A percentile compares a stretch with the other conserved stretches of the same genome.
These are phyloP conservation scores for Clarireedia homoeocarpa DNA, from an alignment of 2,329 filamentous ascomycete genomes.

Conservation along the genomic window DNA sequence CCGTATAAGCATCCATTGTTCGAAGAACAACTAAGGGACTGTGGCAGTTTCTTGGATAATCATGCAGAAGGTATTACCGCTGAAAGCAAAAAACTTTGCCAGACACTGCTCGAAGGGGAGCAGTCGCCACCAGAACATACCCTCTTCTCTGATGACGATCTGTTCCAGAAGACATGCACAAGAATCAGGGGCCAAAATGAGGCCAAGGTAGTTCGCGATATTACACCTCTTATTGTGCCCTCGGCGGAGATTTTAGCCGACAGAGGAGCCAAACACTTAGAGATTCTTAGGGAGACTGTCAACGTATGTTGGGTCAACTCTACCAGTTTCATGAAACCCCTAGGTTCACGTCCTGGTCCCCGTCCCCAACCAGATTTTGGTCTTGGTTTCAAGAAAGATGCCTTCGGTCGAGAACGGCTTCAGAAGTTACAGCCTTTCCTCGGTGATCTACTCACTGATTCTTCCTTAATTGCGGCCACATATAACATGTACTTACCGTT, in stretches of 20 bases:
- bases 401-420: slow-evolving; percentile 36
- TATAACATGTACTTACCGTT: slow-evolving; percentile 43
- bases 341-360: not conserved
- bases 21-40: not conserved
- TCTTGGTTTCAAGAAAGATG: slow-evolving; percentile 32
- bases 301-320: slow-evolving; percentile 37
- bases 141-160: slow-evolving; percentile 20
- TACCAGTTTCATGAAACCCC: slow-evolving; percentile 30
- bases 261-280: slow-evolving; percentile 21
- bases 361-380: slow-evolving; percentile 38
- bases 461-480: slow-evolving; percentile 31
- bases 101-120: not conserved
- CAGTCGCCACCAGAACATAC: not conserved
- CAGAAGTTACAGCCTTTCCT: slow-evolving; percentile 34
- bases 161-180: slow-evolving; percentile 31
- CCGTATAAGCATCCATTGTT: not conserved
- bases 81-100: not conserved
- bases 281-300: slow-evolving; percentile 32
- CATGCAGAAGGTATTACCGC: not conserved
- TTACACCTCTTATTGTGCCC: slow-evolving; percentile 32
- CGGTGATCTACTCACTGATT: slow-evolving; percentile 28
- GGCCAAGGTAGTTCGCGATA: slow-evolving; percentile 24
- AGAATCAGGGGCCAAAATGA: slow-evolving; percentile 31
- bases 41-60: not conserved
- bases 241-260: slow-evolving; percentile 4